A percentile compares a stretch with the other conserved stretches of the same genome.
Evolutionary conservation across 345 rosid species (phyloP).

Genomic region (Gossypioides kirkii): DNA sequence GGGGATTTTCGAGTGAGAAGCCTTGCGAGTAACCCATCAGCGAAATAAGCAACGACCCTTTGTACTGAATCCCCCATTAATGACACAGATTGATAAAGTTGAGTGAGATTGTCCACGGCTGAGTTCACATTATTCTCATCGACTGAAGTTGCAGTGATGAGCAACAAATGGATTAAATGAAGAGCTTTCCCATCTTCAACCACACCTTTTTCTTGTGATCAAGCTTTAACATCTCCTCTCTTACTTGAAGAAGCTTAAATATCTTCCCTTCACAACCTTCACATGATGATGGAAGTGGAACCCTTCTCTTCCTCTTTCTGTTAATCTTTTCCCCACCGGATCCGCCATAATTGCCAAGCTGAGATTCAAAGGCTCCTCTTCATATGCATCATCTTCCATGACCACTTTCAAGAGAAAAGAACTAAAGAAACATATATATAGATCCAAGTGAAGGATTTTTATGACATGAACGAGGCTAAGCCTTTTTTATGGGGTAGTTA

Average conservation of each 20-base stretch:
- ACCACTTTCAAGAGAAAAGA: neutral
- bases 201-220: conserved; percentile 22
- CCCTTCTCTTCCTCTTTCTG: conserved; percentile 34
- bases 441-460: neutral
- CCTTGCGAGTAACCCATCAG: conserved; percentile 53
- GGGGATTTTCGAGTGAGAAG: conserved; percentile 51
- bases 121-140: conserved; percentile 32
- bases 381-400: conserved; percentile 30
- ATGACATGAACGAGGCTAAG: neutral
- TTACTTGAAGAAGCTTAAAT: conserved; percentile 41
- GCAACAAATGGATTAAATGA: conserved; percentile 57
- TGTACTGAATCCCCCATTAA: conserved; percentile 59
- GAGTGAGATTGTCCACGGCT: conserved; percentile 36
- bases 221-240: conserved; percentile 50
- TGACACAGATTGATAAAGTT: conserved; percentile 41
- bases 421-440: neutral
- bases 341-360: conserved; percentile 43
- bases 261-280: conserved; percentile 47
- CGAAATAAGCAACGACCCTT: conserved; percentile 59
- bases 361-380: conserved; percentile 39
- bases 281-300: neutral
- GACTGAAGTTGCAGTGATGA: conserved; percentile 49
- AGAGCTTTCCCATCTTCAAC: conserved; percentile 44
- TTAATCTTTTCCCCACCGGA: neutral
- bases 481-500: conserved; percentile 13